Conservation (phyloP, 805 yeast genomes). For the Nakazawaea holstii region DNA sequence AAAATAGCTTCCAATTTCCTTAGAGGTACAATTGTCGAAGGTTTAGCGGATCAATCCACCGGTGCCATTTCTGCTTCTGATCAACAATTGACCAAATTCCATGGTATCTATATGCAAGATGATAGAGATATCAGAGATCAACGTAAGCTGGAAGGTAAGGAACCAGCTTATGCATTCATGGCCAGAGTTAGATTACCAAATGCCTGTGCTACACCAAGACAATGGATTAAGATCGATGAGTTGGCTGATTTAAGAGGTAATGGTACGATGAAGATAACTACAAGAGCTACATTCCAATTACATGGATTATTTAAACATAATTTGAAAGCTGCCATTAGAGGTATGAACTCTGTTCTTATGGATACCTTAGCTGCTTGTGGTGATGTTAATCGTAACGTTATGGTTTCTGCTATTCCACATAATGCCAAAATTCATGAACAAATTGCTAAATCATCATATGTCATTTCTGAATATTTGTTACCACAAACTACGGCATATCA, state of each 20-base stretch:
- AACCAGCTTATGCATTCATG: conserved; percentile 97
- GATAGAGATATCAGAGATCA: conserved; percentile 94
- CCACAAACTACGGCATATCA: conserved; percentile 95
- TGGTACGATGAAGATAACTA: conserved; percentile 89
- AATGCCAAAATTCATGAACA: conserved; percentile 79
- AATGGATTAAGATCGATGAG: conserved; percentile 83
- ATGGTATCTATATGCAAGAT: conserved; percentile 98
- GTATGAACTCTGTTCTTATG: conserved; percentile 83
- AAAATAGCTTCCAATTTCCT: conserved; percentile 80
- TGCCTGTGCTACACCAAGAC: conserved; percentile 80
- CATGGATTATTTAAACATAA: conserved; percentile 92
- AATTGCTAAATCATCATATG: conserved; percentile 55
- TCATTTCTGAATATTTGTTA: conserved; percentile 74
- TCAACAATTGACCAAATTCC: conserved; percentile 94
- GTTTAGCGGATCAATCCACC: conserved; percentile 72
- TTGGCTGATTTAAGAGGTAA: conserved; percentile 81
- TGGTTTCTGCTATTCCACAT: conserved; percentile 83
- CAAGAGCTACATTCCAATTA: conserved; percentile 94
- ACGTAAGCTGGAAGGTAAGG: conserved; percentile 86
- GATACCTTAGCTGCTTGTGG: conserved; percentile 98
- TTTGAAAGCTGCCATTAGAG: conserved; percentile 85
- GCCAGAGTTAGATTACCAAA: conserved; percentile 94
- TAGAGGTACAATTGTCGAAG: conserved; percentile 91
- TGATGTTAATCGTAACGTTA: conserved; percentile 95
- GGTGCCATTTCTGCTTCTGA: conserved; percentile 89